Conservation (phyloP, 352 stramenopile genomes). For the Phytophthora pluvialis region DNA sequence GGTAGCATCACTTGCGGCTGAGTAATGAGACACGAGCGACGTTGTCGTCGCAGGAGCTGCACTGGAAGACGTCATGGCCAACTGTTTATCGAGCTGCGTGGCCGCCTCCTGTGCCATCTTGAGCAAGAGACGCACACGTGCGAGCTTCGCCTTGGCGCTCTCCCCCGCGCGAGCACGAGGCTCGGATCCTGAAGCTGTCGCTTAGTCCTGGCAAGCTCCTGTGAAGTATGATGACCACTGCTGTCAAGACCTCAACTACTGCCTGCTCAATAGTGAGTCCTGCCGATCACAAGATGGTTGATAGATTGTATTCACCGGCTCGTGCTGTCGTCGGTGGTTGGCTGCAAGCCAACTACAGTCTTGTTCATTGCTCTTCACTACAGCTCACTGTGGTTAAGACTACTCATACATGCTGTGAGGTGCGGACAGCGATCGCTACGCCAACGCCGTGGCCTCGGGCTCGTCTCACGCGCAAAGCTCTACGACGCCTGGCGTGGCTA, state of each 20-base stretch:
- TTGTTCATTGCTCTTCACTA: too few relatives aligned
- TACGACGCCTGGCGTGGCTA: conserved; percentile 17
- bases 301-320: too few relatives aligned
- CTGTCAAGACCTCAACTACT: too few relatives aligned
- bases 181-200: conserved; percentile 36
- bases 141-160: conserved; percentile 14
- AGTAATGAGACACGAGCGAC: conserved; percentile 38
- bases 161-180: conserved; percentile 19
- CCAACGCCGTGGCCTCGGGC: conserved; percentile 43
- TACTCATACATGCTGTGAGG: too few relatives aligned
- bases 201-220: conserved; percentile 29
- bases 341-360: too few relatives aligned
- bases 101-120: conserved; percentile 39
- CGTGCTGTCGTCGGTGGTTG: too few relatives aligned
- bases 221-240: too few relatives aligned
- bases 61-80: conserved; percentile 35
- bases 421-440: conserved; percentile 65
- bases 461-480: conserved; percentile 19
- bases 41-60: conserved; percentile 13
- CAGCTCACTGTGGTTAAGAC: too few relatives aligned
- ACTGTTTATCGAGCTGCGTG: conserved; percentile 51
- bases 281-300: too few relatives aligned
- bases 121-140: conserved; percentile 33
- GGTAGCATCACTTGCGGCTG: conserved; percentile 21
- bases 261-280: too few relatives aligned